Evolutionary conservation across 441 rosid genomes (phyloP).

Genomic region (Melastoma candidum): DNA sequence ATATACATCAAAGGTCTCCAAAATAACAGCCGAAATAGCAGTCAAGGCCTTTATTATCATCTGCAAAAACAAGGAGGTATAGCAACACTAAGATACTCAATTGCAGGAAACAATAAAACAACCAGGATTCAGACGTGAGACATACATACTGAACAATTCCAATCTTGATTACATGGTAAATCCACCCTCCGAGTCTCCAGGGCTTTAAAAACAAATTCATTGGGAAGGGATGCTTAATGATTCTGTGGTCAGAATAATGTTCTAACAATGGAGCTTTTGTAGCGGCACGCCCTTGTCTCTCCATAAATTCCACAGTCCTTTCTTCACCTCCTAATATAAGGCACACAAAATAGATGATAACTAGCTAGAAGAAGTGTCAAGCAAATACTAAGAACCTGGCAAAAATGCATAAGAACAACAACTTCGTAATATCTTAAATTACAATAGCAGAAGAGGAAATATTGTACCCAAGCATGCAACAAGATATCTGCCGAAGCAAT

Average conservation of each 20-base stretch:
- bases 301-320: conserved; percentile 85
- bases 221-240: conserved; percentile 82
- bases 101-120: conserved; percentile 4
- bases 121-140: conserved; percentile 20
- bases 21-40: conserved; percentile 78
- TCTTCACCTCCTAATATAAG: conserved; percentile 77
- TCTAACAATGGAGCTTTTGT: conserved; percentile 61
- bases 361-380: background rate
- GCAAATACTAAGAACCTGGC: background rate
- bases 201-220: conserved; percentile 76
- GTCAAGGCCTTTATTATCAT: conserved; percentile 85
- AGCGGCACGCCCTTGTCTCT: conserved; percentile 71
- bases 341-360: conserved; percentile 7
- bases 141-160: conserved; percentile 99
- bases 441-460: conserved; percentile 10
- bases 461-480: conserved; percentile 94
- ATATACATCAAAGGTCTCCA: conserved; percentile 83
- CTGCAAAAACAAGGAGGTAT: conserved; percentile 33
- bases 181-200: conserved; percentile 95
- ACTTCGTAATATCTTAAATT: no score
- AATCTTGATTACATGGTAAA: conserved; percentile 89
- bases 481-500: conserved; percentile 99
- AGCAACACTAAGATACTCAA: conserved; percentile 12
- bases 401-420: background rate
- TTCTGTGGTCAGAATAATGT: conserved; percentile 49